Conservation (phyloP, 805 yeast genomes). For the Metschnikowia lunata region DNA sequence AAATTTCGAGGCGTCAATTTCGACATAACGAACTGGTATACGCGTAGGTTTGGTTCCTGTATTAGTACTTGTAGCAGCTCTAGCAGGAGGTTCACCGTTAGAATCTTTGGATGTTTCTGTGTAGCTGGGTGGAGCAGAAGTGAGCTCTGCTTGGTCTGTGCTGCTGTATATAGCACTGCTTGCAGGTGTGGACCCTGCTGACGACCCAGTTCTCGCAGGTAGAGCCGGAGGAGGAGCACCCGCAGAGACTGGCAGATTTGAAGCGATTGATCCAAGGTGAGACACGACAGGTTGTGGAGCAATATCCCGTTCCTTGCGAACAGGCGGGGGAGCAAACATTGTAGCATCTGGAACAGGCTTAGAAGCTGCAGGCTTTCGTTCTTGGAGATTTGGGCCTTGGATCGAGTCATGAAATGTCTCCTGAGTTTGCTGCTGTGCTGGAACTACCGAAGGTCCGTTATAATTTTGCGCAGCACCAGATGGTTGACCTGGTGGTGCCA, state of each 20-base stretch:
- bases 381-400: too few relatives aligned
- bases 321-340: slow-evolving; percentile 40
- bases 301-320: slow-evolving; percentile 3
- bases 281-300: too few relatives aligned
- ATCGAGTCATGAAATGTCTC: too few relatives aligned
- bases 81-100: neutral
- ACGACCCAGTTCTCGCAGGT: slow-evolving; percentile 5
- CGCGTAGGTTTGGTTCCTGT: neutral
- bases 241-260: neutral
- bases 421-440: too few relatives aligned
- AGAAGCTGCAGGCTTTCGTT: neutral
- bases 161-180: neutral
- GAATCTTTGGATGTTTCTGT: slow-evolving; percentile 1
- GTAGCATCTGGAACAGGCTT: slow-evolving; percentile 33
- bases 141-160: neutral
- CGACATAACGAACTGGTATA: slow-evolving; percentile 19
- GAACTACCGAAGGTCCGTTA: too few relatives aligned
- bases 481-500: neutral
- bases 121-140: slow-evolving; percentile 5
- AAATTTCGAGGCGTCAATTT: slow-evolving; percentile 32
- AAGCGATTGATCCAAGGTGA: too few relatives aligned
- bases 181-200: neutral
- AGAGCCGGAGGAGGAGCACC: slow-evolving; percentile 1
- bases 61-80: neutral
- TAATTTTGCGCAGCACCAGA: neutral